phyloP scores from a whole-genome alignment of 805 yeast species.

The Pichia cabralensis region DNA sequence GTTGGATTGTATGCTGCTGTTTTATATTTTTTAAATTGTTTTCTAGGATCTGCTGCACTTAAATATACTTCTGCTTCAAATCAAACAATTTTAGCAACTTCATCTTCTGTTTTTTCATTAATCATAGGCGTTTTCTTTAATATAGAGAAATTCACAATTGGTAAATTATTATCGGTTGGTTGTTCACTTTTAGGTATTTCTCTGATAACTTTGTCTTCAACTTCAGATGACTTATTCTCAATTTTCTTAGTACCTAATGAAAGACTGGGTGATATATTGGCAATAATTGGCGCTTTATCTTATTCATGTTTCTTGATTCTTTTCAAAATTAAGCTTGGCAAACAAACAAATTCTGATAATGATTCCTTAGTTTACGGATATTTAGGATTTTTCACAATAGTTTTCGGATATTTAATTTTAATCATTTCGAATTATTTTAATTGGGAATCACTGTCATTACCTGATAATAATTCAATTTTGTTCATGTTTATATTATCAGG shows the following conservation, averaged over 20 bases:
- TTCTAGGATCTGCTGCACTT: slow-evolving; percentile 32
- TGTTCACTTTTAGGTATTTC: slow-evolving; percentile 39
- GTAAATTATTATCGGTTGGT: slow-evolving; percentile 33
- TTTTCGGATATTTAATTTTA: slow-evolving; percentile 32
- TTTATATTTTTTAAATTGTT: slow-evolving; percentile 33
- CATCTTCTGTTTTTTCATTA: slow-evolving; percentile 42
- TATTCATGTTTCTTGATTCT: slow-evolving; percentile 36
- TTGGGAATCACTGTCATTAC: slow-evolving; percentile 33
- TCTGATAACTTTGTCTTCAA: slow-evolving; percentile 27
- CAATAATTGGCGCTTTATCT: slow-evolving; percentile 35
- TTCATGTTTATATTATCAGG: slow-evolving; percentile 32
- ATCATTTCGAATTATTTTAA: slow-evolving; percentile 27
- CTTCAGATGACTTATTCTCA: neutral
- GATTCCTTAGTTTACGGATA: slow-evolving; percentile 38
- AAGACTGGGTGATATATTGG: slow-evolving; percentile 38
- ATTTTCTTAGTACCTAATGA: slow-evolving; percentile 2
- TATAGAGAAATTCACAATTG: slow-evolving; percentile 33
- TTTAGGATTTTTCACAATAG: slow-evolving; percentile 35
- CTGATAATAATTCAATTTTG: slow-evolving; percentile 29
- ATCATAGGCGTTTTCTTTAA: slow-evolving; percentile 31
- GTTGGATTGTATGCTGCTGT: slow-evolving; percentile 32
- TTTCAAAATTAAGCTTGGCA: slow-evolving; percentile 37
- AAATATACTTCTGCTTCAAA: slow-evolving; percentile 44
- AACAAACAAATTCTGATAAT: slow-evolving; percentile 31
- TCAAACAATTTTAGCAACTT: slow-evolving; percentile 40